These are phyloP conservation scores for Naganishia onofrii DNA, from an alignment of 768 basidiomycete genomes.

Conservation along the genomic window DNA sequence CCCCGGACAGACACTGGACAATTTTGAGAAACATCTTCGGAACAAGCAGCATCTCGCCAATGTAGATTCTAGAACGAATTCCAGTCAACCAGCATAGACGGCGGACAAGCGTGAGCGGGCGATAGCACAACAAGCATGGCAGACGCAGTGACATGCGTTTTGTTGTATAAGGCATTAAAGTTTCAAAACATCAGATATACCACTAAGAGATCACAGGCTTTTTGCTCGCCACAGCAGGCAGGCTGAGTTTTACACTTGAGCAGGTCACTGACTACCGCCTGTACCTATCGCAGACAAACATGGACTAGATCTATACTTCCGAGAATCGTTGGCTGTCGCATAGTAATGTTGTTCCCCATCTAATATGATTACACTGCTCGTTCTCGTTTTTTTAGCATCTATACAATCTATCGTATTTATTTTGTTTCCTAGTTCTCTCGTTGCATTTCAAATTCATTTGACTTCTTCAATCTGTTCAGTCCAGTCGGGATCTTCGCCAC, in stretches of 20 bases:
- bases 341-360: too few species aligned
- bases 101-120: background rate
- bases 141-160: background rate
- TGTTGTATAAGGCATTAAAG: conserved; percentile 4
- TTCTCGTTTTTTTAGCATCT: background rate
- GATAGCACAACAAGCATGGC: background rate
- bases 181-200: too few species aligned
- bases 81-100: background rate
- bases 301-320: too few species aligned
- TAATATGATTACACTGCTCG: too few species aligned
- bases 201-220: too few species aligned
- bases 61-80: conserved; percentile 29
- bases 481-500: conserved; percentile 45
- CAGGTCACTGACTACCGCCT: too few species aligned
- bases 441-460: background rate
- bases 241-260: too few species aligned
- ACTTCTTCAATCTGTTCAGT: conserved; percentile 40
- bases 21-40: conserved; percentile 85
- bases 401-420: background rate
- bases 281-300: too few species aligned
- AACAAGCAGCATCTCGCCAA: conserved; percentile 52
- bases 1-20: conserved; percentile 76
- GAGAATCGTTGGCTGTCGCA: too few species aligned
- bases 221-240: too few species aligned
- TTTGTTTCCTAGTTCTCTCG: background rate